Conservation (phyloP, 495 filamentous ascomycete species). For the Neurospora africana region DNA sequence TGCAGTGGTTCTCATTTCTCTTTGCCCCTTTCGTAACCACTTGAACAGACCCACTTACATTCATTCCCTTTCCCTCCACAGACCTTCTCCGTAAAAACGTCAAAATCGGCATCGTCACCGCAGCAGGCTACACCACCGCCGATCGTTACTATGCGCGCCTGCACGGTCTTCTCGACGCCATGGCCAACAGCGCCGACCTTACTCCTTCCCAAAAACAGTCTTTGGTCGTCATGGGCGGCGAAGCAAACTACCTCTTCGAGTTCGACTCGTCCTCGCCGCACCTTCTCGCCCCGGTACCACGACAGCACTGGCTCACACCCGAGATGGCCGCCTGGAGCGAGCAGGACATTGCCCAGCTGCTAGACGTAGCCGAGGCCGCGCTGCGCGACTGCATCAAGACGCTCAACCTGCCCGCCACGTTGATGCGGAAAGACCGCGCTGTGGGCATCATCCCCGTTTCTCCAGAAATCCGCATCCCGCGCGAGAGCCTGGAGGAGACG, state of each 20-base stretch:
- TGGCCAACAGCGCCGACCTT: slow-evolving; percentile 52
- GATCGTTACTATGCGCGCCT: slow-evolving; percentile 74
- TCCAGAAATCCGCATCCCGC: slow-evolving; percentile 53
- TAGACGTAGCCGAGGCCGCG: slow-evolving; percentile 78
- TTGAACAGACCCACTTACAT: neutral
- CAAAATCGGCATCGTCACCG: slow-evolving; percentile 89
- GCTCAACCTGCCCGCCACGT: slow-evolving; percentile 61
- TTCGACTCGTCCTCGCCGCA: slow-evolving; percentile 47
- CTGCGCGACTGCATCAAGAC: slow-evolving; percentile 67
- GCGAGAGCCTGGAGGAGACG: slow-evolving; percentile 91
- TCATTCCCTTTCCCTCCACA: slow-evolving; percentile 1
- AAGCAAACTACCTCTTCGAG: slow-evolving; percentile 80
- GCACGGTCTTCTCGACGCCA: slow-evolving; percentile 70
- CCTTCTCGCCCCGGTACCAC: slow-evolving; percentile 51
- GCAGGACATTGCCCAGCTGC: slow-evolving; percentile 59
- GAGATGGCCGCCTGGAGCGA: slow-evolving; percentile 86
- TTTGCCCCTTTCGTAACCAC: too few relatives aligned
- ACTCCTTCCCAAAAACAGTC: slow-evolving; percentile 56
- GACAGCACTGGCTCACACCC: slow-evolving; percentile 66
- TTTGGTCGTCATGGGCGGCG: slow-evolving; percentile 77
- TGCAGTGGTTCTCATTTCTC: neutral
- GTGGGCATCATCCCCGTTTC: slow-evolving; percentile 72
- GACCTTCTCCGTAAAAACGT: slow-evolving; percentile 48
- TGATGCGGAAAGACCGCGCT: slow-evolving; percentile 85
- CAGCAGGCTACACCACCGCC: slow-evolving; percentile 87